Evolutionary conservation across 805 yeast species (phyloP).

Genomic region (Kurtzmaniella cleridarum): DNA sequence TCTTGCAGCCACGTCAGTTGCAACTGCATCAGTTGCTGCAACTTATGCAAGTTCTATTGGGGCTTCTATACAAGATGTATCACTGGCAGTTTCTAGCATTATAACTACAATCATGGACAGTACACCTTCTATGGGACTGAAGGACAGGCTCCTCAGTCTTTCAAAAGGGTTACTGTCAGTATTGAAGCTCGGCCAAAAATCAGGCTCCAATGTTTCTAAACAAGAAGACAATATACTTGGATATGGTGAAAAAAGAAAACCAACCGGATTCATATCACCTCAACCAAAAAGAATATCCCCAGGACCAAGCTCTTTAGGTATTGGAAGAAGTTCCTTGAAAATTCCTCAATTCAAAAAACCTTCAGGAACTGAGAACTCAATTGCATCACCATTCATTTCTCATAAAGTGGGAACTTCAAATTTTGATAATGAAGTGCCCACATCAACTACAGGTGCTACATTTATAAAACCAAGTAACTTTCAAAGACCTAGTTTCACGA

Average conservation of each 20-base stretch:
- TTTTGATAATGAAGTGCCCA: conserved; percentile 7
- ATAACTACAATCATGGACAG: conserved; percentile 19
- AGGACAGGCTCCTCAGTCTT: conserved; percentile 18
- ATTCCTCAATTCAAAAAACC: conserved; percentile 24
- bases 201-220: background rate
- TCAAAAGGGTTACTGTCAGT: conserved; percentile 14
- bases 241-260: conserved; percentile 1
- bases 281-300: background rate
- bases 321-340: conserved; percentile 4
- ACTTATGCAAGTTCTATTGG: conserved; percentile 23
- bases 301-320: too few species aligned
- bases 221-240: too few species aligned
- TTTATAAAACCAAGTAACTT: conserved; percentile 31
- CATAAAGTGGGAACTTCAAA: conserved; percentile 13
- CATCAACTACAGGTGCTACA: conserved; percentile 7
- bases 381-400: conserved; percentile 25
- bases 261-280: background rate
- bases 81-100: conserved; percentile 18
- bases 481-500: conserved; percentile 21
- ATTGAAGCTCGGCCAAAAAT: background rate
- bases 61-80: conserved; percentile 16
- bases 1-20: conserved; percentile 30
- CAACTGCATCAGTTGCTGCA: conserved; percentile 34
- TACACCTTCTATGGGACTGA: conserved; percentile 15
- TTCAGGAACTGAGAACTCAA: background rate